Evolutionary conservation across 345 rosid species (phyloP).

Genomic region (Eutrema yunnanense): DNA sequence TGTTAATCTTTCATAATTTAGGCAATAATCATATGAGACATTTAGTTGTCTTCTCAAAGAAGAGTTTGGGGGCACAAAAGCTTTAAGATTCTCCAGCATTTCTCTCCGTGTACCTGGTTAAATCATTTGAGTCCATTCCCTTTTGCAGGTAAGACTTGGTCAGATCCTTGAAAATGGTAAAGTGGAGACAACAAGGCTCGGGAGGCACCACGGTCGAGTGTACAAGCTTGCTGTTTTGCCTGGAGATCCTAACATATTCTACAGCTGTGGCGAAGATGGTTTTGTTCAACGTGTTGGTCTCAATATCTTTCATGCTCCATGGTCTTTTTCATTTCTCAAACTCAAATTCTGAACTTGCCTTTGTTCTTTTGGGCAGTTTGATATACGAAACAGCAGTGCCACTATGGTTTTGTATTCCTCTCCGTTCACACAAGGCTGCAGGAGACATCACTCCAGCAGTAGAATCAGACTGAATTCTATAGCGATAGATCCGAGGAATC

Average conservation of each 20-base stretch:
- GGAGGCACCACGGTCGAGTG: conserved; percentile 46
- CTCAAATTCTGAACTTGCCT: neutral
- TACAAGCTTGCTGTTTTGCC: conserved; percentile 58
- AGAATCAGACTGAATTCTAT: conserved; percentile 44
- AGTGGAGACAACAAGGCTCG: conserved; percentile 43
- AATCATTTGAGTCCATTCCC: neutral
- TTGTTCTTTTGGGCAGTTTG: conserved; percentile 38
- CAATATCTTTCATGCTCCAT: neutral
- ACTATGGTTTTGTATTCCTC: conserved; percentile 45
- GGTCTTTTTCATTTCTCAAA: neutral
- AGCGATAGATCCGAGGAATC: conserved; percentile 50
- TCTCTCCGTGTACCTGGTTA: neutral
- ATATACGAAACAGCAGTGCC: conserved; percentile 41
- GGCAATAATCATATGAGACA: neutral
- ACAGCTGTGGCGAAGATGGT: conserved; percentile 68
- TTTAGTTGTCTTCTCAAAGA: neutral
- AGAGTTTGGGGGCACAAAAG: neutral
- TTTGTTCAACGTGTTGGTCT: conserved; percentile 54
- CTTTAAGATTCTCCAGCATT: neutral
- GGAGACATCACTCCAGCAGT: conserved; percentile 33
- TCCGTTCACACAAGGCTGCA: conserved; percentile 36
- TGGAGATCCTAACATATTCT: conserved; percentile 50
- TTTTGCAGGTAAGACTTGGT: conserved; percentile 50
- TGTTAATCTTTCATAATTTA: neutral
- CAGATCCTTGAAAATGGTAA: conserved; percentile 39